Evolutionary conservation across 495 filamentous ascomycete genomes (phyloP).

Genomic region (Aeminium ludgeri): DNA sequence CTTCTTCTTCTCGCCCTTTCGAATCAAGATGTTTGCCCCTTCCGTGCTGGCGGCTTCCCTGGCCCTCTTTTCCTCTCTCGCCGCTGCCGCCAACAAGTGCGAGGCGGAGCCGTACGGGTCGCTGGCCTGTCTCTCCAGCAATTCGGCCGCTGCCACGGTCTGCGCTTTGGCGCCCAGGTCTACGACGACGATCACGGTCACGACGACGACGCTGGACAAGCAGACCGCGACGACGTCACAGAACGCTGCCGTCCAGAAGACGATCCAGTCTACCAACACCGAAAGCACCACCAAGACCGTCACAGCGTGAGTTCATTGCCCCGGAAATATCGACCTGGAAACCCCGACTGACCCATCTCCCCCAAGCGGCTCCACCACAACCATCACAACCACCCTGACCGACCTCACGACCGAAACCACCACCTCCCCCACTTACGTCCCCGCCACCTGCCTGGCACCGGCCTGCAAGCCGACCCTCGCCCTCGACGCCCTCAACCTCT

Average conservation of each 20-base stretch:
- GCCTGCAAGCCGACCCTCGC: not conserved
- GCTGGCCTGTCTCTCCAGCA: not conserved
- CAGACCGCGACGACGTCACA: not conserved
- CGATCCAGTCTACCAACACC: not conserved
- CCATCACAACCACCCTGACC: not conserved
- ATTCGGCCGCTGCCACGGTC: not conserved
- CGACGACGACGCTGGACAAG: not conserved
- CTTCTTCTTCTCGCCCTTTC: not conserved
- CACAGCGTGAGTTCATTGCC: not conserved
- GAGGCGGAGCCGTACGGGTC: not conserved
- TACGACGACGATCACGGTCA: conserved; percentile 2
- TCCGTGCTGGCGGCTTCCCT: conserved; percentile 1
- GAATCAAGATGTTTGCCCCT: not conserved
- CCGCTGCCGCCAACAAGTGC: not conserved
- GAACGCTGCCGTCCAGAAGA: not conserved
- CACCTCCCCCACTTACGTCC: conserved; percentile 1
- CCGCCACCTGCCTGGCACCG: not conserved
- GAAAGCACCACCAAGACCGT: conserved; percentile 1
- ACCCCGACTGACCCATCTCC: not conserved
- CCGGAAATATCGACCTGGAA: not conserved
- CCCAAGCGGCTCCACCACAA: not conserved
- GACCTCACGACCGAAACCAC: not conserved
- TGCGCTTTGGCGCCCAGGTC: not conserved
- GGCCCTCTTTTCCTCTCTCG: not conserved
- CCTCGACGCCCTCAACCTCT: not conserved